Base-by-base conservation (phyloP, 805 yeast genomes). In the Kodamaea laetipori region DNA sequence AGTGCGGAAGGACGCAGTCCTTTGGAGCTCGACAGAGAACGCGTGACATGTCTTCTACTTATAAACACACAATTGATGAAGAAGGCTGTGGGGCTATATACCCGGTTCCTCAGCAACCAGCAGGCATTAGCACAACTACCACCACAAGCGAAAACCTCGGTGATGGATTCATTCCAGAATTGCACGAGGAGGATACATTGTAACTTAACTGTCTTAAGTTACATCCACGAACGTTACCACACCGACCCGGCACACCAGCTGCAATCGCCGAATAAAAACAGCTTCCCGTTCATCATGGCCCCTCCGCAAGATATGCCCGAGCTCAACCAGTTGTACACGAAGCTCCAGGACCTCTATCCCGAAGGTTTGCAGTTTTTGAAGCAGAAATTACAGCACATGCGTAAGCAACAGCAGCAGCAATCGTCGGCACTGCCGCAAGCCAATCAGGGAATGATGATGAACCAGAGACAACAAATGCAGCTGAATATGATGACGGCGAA, bases 301-400 rank as follows among this genome's bases (percentile, higher is more conserved):
- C 74, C 84, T 4, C 83, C 83, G 6, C 71, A 71, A 3, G 82
- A 77, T 35, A 66, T 77, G 63, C 81, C 82, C 0, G 83, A 77
- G 50, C 62, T 79, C 33, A 62, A 63, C 39, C 73, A 68, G 28
- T 66, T 73, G 31, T 79, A 79, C 55, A 64, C 65, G n/a, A 63
- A 67, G 38, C 59, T 74, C 19, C 76, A 73, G 51, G 73, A 72
- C 41, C 54, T 79, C 27, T 79, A 78, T 48, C 82, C 81, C 0
- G 82, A 78, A 46, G 80, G 80, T 1, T 56, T 72, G n/a, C 74
- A 67, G 43, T 65, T 60, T 37, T 55, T 71, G 41, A 72, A 65
- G 47, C 51, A 58, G 58, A 74, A 61, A 62, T 57, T 69, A 37
- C 66, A 64, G 34, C 71, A 67, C 45, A 60, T 69, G 66, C 60